Percentiles rank a stretch among this genome's conserved stretches.
Evolutionary conservation across 306 rosid genomes (phyloP).

Genomic region (Cicer judaicum): DNA sequence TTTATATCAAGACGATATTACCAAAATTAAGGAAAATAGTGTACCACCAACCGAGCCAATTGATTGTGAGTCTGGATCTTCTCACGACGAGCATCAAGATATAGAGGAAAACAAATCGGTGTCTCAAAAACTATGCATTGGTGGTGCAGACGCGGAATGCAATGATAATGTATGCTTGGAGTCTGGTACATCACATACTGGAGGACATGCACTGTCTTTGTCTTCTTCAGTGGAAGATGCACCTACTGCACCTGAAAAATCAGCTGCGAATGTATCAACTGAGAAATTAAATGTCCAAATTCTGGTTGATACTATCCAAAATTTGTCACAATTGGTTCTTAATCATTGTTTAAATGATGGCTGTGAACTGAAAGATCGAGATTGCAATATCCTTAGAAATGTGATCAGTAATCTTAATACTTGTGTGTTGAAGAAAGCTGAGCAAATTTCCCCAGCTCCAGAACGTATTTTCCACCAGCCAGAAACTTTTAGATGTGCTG

Average conservation of each 20-base stretch:
- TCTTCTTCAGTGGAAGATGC: conserved; percentile 48
- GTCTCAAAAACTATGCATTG: conserved; percentile 45
- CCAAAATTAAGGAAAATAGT: conserved; percentile 42
- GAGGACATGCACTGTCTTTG: conserved; percentile 39
- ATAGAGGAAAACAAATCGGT: conserved; percentile 41
- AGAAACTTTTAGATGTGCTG: conserved; percentile 46
- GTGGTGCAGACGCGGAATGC: conserved; percentile 42
- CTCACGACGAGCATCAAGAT: conserved; percentile 46
- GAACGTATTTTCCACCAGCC: conserved; percentile 49
- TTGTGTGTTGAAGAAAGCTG: conserved; percentile 59
- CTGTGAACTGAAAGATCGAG: conserved; percentile 57
- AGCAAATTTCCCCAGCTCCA: conserved; percentile 36
- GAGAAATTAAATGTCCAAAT: conserved; percentile 57
- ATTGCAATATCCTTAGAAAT: conserved; percentile 52
- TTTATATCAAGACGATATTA: conserved; percentile 45
- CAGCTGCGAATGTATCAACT: conserved; percentile 39
- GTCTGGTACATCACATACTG: conserved; percentile 38
- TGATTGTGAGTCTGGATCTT: conserved; percentile 48
- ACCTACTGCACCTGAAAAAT: conserved; percentile 45
- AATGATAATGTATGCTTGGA: conserved; percentile 41
- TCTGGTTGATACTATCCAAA: conserved; percentile 63
- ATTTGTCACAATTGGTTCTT: conserved; percentile 72
- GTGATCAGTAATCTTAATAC: conserved; percentile 64
- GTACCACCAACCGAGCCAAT: conserved; percentile 47
- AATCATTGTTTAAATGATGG: conserved; percentile 54